Conservation (phyloP, 495 filamentous ascomycete genomes). For the Penicillium arizonense region DNA sequence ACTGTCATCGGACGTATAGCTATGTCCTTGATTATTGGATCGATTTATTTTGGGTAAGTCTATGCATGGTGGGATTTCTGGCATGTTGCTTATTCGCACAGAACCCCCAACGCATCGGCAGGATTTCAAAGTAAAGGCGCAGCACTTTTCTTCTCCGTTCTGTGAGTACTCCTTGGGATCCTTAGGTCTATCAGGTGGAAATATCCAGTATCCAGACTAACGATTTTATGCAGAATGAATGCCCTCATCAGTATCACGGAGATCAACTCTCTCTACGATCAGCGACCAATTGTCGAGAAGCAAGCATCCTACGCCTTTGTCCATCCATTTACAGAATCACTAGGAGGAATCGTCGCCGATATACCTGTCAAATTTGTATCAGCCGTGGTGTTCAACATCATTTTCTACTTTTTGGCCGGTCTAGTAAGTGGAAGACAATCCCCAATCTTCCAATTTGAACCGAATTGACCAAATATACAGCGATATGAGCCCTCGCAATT, state of each 20-base stretch:
- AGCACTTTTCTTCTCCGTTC: slow-evolving; percentile 84
- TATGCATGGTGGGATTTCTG: slow-evolving; percentile 31
- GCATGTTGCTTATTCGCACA: slow-evolving; percentile 46
- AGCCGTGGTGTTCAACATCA: slow-evolving; percentile 51
- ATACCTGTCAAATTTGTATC: slow-evolving; percentile 54
- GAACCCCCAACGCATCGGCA: slow-evolving; percentile 56
- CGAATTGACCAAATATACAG: slow-evolving; percentile 21
- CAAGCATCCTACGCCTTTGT: slow-evolving; percentile 66
- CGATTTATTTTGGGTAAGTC: slow-evolving; percentile 74
- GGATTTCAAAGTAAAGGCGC: slow-evolving; percentile 79
- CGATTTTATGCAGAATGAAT: slow-evolving; percentile 47
- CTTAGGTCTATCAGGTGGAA: slow-evolving; percentile 26
- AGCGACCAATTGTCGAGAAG: slow-evolving; percentile 64
- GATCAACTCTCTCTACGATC: slow-evolving; percentile 59
- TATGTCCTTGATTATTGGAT: slow-evolving; percentile 82
- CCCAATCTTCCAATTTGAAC: no score
- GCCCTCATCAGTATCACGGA: slow-evolving; percentile 55
- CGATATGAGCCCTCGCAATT: slow-evolving; percentile 52
- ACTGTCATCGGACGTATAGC: slow-evolving; percentile 74
- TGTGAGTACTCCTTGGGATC: slow-evolving; percentile 53
- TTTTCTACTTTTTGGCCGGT: slow-evolving; percentile 59
- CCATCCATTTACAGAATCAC: slow-evolving; percentile 58
- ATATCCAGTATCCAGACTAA: not conserved
- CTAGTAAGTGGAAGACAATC: slow-evolving; percentile 30
- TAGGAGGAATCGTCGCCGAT: slow-evolving; percentile 58